Conservation (phyloP, 768 basidiomycete genomes). For the Cystofilobasidium capitatum region DNA sequence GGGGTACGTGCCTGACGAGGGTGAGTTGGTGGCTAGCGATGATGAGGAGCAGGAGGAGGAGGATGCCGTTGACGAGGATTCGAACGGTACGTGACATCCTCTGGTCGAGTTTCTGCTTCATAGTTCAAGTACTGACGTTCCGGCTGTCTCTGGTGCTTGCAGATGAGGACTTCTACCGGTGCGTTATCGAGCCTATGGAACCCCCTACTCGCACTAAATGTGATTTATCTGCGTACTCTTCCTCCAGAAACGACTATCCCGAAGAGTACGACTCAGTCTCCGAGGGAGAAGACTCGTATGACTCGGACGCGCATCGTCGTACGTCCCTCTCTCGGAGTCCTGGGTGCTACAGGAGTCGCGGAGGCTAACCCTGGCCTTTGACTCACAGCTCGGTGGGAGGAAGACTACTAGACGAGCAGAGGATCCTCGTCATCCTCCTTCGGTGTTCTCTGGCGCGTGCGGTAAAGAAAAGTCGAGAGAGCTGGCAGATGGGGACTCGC, state of each 20-base stretch:
- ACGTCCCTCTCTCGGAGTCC: background rate
- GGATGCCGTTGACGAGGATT: conserved; percentile 25
- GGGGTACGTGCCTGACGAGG: conserved; percentile 18
- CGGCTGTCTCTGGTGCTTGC: background rate
- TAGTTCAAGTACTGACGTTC: background rate
- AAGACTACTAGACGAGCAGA: background rate
- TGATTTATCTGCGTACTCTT: too few species aligned
- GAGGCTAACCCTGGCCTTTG: too few species aligned
- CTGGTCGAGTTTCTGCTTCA: background rate
- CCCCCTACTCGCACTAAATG: too few species aligned
- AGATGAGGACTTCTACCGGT: conserved; percentile 28
- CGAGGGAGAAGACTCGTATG: conserved; percentile 8
- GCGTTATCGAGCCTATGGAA: too few species aligned
- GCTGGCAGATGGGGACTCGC: too few species aligned
- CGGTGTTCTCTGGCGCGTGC: too few species aligned
- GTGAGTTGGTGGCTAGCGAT: conserved; percentile 8
- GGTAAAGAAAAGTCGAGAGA: too few species aligned
- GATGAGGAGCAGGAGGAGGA: conserved; percentile 16
- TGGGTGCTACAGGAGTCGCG: background rate
- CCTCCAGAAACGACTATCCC: conserved; percentile 24
- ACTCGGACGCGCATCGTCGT: background rate
- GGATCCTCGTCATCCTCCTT: too few species aligned
- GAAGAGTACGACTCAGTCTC: conserved; percentile 8
- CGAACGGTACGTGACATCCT: conserved; percentile 14
- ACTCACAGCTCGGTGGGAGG: conserved; percentile 13